Evolutionary conservation across 2,329 filamentous ascomycete genomes (phyloP).

Genomic region (Cryphonectria japonica): DNA sequence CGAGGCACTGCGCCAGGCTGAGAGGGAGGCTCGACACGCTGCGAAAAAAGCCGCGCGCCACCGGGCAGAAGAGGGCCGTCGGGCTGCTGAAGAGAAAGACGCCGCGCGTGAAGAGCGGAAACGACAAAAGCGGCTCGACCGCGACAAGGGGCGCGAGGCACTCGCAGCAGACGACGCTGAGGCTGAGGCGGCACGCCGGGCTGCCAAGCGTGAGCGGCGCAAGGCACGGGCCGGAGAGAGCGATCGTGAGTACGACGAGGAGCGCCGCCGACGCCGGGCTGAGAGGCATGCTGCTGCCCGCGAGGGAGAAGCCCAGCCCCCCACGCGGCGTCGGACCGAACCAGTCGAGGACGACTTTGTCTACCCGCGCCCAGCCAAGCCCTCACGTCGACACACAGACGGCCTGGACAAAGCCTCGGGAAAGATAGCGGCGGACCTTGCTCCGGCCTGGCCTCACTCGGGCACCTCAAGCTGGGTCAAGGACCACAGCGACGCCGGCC

Average conservation of each 20-base stretch:
- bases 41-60: slow-evolving; percentile 55
- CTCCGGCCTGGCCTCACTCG: slow-evolving; percentile 60
- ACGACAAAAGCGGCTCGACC: slow-evolving; percentile 41
- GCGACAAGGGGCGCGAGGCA: slow-evolving; percentile 50
- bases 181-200: slow-evolving; percentile 36
- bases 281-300: slow-evolving; percentile 52
- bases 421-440: slow-evolving; percentile 32
- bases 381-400: slow-evolving; percentile 33
- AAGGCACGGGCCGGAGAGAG: slow-evolving; percentile 44
- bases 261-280: slow-evolving; percentile 58
- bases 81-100: slow-evolving; percentile 48
- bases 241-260: slow-evolving; percentile 54
- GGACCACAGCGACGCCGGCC: slow-evolving; percentile 64
- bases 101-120: slow-evolving; percentile 41
- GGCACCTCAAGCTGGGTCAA: slow-evolving; percentile 70
- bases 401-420: slow-evolving; percentile 26
- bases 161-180: slow-evolving; percentile 46
- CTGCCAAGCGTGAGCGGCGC: slow-evolving; percentile 52
- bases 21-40: slow-evolving; percentile 61
- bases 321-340: slow-evolving; percentile 48
- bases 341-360: slow-evolving; percentile 50
- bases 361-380: slow-evolving; percentile 42
- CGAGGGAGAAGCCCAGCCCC: slow-evolving; percentile 44
- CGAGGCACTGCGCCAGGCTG: slow-evolving; percentile 57
- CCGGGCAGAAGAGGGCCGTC: slow-evolving; percentile 54